Evolutionary conservation across 345 rosid genomes (phyloP).

Genomic region (Populus alba): DNA sequence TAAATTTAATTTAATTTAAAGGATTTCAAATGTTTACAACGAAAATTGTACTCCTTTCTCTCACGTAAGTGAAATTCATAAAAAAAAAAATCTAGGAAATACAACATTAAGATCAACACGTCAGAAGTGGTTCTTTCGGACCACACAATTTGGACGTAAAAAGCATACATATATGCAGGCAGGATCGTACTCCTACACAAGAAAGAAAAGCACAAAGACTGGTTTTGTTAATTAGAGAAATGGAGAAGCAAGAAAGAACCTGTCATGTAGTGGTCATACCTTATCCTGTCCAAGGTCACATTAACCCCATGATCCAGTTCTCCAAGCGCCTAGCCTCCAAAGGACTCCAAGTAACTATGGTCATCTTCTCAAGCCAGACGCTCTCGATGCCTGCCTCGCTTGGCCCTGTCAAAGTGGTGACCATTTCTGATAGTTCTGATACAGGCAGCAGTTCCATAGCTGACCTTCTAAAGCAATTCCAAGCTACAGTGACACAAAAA

Average conservation of each 20-base stretch:
- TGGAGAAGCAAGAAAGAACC: slow-evolving; percentile 12
- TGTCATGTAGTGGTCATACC: slow-evolving; percentile 37
- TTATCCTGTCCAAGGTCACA: slow-evolving; percentile 52
- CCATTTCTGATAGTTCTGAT: slow-evolving; percentile 32
- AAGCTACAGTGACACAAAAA: slow-evolving; percentile 21
- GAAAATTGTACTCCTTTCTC: too few relatives aligned
- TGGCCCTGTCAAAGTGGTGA: slow-evolving; percentile 21
- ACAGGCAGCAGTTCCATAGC: slow-evolving; percentile 1
- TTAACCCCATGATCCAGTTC: slow-evolving; percentile 59
- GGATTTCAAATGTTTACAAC: too few relatives aligned
- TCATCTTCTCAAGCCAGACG: slow-evolving; percentile 20
- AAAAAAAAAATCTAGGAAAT: too few relatives aligned
- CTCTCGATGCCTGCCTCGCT: slow-evolving; percentile 18
- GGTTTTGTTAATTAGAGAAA: neutral
- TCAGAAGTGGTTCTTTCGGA: too few relatives aligned
- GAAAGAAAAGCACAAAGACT: neutral
- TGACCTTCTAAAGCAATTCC: slow-evolving; percentile 9
- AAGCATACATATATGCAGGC: neutral
- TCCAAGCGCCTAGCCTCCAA: slow-evolving; percentile 51
- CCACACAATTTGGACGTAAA: too few relatives aligned
- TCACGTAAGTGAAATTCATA: too few relatives aligned
- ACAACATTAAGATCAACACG: too few relatives aligned
- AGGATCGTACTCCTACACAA: neutral
- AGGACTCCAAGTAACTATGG: slow-evolving; percentile 41
- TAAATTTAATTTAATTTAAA: too few relatives aligned